Base-by-base conservation (phyloP, 768 basidiomycete species). In the Rhizopogon roseolus region DNA sequence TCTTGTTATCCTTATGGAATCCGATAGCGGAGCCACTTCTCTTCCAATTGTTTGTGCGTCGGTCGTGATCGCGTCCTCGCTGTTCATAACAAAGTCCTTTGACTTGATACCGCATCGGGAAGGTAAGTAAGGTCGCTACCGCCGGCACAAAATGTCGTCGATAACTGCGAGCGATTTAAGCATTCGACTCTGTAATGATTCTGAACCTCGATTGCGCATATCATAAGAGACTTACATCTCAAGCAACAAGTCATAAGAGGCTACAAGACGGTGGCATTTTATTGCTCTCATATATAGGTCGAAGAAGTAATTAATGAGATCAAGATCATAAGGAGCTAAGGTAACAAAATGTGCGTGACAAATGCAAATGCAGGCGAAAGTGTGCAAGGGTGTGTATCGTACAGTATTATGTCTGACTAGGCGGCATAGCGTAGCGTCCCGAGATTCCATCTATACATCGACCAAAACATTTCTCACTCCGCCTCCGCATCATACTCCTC, bases 1-100 rank as follows among this genome's bases (percentile, higher is more conserved):
- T 44, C 70, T 72, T 4, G 83, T 81, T 48, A 87, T 80, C 11
- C 84, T 75, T 40, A 86, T 72, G 4, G 68, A 62, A 22, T 74
- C 70, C 11, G 65, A 34, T 54, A 41, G 32, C 17, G 19, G 46
- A 14, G 34, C 19, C 8, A 22, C 34, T 29, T 29, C 29, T 36
- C 11, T 36, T 36, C 34, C 34, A 36, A 36, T 13, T 5, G 19
- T 8, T 36, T 48, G 46, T 14, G 14, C 8, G 16, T 48, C 32
- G 13, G 19, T 36, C 9, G 19, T 10, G 19, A 36, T 19, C 14
- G 19, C 22, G 32, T 46, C 45, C 13, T 46, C 45, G 13, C 45
- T 22, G 32, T 34, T 36, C 46, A 48, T 48, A 19, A 22, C 8
- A 36, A 48, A 8, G n/a, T n/a, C n/a, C n/a, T 22, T 3, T 34